These are phyloP conservation scores for Phytophthora kernoviae DNA, from an alignment of 352 stramenopile species.

Conservation along the genomic window DNA sequence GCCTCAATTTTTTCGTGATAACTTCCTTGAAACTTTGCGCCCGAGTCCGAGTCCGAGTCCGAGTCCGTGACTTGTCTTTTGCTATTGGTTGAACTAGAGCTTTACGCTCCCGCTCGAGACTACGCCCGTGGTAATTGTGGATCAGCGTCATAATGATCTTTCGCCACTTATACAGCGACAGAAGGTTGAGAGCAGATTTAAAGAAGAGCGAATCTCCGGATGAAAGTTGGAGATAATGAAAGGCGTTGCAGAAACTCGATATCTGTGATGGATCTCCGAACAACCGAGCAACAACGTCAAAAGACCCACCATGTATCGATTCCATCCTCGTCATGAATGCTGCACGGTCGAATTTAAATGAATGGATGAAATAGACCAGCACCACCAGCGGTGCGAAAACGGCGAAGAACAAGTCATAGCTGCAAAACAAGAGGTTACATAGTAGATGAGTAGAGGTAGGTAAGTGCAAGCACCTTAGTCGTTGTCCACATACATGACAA, in stretches of 20 bases:
- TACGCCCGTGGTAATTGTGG: conserved; percentile 24
- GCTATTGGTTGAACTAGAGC: conserved; percentile 15
- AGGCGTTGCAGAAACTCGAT: conserved; percentile 47
- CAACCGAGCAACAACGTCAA: conserved; percentile 46
- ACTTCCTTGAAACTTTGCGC: conserved; percentile 11
- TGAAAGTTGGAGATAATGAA: conserved; percentile 52
- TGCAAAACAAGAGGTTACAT: conserved; percentile 7
- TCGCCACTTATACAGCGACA: conserved; percentile 52
- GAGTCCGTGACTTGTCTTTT: conserved; percentile 5
- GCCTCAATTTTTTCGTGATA: conserved; percentile 13
- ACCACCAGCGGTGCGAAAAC: conserved; percentile 56
- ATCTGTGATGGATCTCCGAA: conserved; percentile 52
- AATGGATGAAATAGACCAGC: conserved; percentile 43
- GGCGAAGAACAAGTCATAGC: conserved; percentile 68
- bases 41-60: neutral
- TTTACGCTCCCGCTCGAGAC: conserved; percentile 16
- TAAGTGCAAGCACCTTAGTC: neutral
- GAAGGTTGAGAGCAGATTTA: conserved; percentile 40
- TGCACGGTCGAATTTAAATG: conserved; percentile 47
- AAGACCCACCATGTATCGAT: conserved; percentile 28
- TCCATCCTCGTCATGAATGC: conserved; percentile 42
- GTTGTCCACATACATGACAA: no score
- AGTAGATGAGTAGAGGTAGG: no score
- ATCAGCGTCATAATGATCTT: conserved; percentile 38
- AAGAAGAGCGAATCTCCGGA: conserved; percentile 22